A percentile compares a stretch with the other conserved stretches of the same genome.
Conservation (phyloP, 352 stramenopile genomes). For the Globisporangium iwayamae region DNA sequence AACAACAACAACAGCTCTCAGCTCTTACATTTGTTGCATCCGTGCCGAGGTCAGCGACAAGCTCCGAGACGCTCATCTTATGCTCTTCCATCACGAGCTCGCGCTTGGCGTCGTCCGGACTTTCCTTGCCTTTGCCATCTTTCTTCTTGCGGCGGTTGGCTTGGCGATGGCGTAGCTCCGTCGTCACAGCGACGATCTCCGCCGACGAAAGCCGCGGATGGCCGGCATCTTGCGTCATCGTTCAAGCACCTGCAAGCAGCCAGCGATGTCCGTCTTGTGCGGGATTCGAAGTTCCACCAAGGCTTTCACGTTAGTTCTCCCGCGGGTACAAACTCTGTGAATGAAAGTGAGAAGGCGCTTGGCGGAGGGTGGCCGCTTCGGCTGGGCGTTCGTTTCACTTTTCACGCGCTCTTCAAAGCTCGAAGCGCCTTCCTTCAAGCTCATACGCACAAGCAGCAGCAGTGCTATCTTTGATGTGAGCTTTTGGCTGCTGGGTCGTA, state of each 20-base stretch:
- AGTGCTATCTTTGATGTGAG: not conserved
- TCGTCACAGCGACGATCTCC: constrained; percentile 81
- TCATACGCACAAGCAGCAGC: not conserved
- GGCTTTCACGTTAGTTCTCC: not conserved
- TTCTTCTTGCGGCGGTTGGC: constrained; percentile 54
- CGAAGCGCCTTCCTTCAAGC: not conserved
- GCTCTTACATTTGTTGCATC: constrained; percentile 44
- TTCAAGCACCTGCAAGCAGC: not conserved
- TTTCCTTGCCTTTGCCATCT: constrained; percentile 47
- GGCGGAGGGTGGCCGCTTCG: not conserved
- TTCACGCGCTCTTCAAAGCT: not conserved
- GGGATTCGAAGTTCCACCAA: not conserved
- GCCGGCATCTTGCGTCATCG: constrained; percentile 23
- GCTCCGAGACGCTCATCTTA: constrained; percentile 63
- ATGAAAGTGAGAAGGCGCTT: constrained; percentile 2
- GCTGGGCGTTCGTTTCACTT: constrained; percentile 10
- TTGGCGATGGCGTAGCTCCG: constrained; percentile 70
- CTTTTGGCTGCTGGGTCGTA: not conserved
- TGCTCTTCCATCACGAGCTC: constrained; percentile 83
- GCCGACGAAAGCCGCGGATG: constrained; percentile 67
- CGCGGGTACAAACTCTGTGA: constrained; percentile 4
- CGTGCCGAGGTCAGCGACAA: constrained; percentile 61
- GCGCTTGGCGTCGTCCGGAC: constrained; percentile 64
- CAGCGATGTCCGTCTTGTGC: not conserved
- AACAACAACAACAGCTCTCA: no score